Conservation (phyloP, 805 yeast species). For the Saturnispora hagleri region DNA sequence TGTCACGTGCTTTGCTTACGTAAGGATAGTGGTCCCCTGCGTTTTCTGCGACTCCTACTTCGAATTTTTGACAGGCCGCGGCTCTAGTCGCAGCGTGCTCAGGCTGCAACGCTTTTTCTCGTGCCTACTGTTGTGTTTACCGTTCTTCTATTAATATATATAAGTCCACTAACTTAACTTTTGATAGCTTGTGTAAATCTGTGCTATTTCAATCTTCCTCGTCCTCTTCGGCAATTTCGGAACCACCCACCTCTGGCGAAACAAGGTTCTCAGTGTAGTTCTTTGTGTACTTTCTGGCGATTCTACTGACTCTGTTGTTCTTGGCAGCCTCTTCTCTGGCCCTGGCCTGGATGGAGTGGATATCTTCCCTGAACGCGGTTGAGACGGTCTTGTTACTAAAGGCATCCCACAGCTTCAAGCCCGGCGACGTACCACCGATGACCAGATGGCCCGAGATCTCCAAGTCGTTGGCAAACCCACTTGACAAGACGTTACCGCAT, state of each 20-base stretch:
- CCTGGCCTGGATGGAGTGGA: conserved; percentile 40
- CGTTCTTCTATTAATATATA: not conserved
- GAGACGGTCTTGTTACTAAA: conserved; percentile 77
- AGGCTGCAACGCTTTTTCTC: too few species aligned
- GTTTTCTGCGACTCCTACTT: too few species aligned
- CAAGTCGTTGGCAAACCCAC: conserved; percentile 76
- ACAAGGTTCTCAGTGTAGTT: conserved; percentile 45
- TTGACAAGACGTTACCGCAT: conserved; percentile 81
- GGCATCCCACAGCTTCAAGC: conserved; percentile 87
- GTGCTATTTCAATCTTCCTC: conserved; percentile 26
- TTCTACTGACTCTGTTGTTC: conserved; percentile 57
- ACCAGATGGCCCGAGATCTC: conserved; percentile 74
- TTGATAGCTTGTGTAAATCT: too few species aligned
- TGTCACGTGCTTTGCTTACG: too few species aligned
- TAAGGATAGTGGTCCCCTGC: too few species aligned
- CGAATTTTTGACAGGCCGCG: too few species aligned
- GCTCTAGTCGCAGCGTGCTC: too few species aligned
- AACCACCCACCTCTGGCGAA: conserved; percentile 56
- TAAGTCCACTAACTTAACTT: not conserved
- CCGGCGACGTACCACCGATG: conserved; percentile 80
- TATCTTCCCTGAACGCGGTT: conserved; percentile 50
- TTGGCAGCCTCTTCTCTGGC: conserved; percentile 51
- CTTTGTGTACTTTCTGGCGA: conserved; percentile 59
- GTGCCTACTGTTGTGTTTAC: not conserved
- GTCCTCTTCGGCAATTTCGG: conserved; percentile 49